Evolutionary conservation across 2,329 filamentous ascomycete species (phyloP).

Genomic region (Fusarium sp.): DNA sequence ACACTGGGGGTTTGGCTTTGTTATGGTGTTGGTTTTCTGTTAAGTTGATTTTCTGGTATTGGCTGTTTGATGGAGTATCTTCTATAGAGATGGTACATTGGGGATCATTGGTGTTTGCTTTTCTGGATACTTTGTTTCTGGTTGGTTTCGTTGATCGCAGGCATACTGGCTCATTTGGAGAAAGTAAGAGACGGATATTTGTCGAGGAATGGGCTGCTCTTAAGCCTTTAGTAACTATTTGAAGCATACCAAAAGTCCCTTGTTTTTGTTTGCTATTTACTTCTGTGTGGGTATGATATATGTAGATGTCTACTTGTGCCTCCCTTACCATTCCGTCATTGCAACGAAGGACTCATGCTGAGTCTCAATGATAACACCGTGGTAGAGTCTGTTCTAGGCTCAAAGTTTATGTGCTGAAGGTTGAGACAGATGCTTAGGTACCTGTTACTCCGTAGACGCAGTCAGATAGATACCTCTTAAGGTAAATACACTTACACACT

Average conservation of each 20-base stretch:
- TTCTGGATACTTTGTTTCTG: constrained; percentile 8
- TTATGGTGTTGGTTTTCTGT: constrained; percentile 25
- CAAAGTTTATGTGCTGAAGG: no score
- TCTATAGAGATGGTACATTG: constrained; percentile 30
- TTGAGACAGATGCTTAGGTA: no score
- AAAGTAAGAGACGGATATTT: constrained; percentile 4
- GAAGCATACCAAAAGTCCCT: constrained; percentile 36
- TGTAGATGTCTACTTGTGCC: not conserved
- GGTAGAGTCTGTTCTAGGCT: not conserved
- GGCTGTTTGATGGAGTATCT: constrained; percentile 10
- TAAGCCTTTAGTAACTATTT: constrained; percentile 26
- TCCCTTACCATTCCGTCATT: no score
- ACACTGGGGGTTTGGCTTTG: constrained; percentile 1
- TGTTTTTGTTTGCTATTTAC: constrained; percentile 2
- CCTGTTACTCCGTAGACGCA: no score
- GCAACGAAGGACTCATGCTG: not conserved
- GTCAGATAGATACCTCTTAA: no score
- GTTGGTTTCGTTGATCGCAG: constrained; percentile 4
- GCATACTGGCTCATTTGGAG: constrained; percentile 2
- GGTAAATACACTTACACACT: no score
- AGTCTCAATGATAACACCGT: not conserved
- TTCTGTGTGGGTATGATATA: not conserved
- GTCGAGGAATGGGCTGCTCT: constrained; percentile 7
- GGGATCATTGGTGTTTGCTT: constrained; percentile 14
- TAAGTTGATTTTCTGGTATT: constrained; percentile 1